Conservation (phyloP, 345 rosid species). For the Dimocarpus longan region DNA sequence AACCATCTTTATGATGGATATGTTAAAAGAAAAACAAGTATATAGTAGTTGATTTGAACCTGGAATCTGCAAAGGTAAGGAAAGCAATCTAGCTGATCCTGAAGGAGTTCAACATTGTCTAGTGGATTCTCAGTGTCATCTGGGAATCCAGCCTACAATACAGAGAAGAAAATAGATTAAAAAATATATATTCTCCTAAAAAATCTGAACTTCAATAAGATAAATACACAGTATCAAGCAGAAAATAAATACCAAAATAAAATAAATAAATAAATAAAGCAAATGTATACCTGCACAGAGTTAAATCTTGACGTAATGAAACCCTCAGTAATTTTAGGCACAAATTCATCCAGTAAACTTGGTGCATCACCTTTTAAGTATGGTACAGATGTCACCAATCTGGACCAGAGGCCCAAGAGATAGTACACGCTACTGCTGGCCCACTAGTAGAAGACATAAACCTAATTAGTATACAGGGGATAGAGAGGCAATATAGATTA, state of each 20-base stretch:
- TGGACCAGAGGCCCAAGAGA: conserved; percentile 95
- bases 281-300: conserved; percentile 78
- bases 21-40: background rate
- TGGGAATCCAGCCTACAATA: conserved; percentile 68
- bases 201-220: background rate
- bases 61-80: conserved; percentile 98
- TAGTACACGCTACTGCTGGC: conserved; percentile 99
- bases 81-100: conserved; percentile 98
- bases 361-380: conserved; percentile 97
- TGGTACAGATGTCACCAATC: conserved; percentile 92
- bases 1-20: conserved; percentile 9
- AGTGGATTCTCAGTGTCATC: conserved; percentile 92
- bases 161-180: conserved; percentile 15
- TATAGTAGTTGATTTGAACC: conserved; percentile 44
- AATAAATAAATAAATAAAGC: background rate
- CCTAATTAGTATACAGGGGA: conserved; percentile 23
- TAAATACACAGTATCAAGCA: background rate
- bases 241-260: background rate
- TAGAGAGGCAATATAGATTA: conserved; percentile 14
- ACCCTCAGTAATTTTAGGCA: conserved; percentile 96
- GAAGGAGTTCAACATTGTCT: conserved; percentile 97
- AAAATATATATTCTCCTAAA: background rate
- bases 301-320: conserved; percentile 94
- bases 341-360: conserved; percentile 94
- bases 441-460: conserved; percentile 64